Evolutionary conservation across 129 eudicot species (phyloP).

Genomic region (Artemisia tridentata): DNA sequence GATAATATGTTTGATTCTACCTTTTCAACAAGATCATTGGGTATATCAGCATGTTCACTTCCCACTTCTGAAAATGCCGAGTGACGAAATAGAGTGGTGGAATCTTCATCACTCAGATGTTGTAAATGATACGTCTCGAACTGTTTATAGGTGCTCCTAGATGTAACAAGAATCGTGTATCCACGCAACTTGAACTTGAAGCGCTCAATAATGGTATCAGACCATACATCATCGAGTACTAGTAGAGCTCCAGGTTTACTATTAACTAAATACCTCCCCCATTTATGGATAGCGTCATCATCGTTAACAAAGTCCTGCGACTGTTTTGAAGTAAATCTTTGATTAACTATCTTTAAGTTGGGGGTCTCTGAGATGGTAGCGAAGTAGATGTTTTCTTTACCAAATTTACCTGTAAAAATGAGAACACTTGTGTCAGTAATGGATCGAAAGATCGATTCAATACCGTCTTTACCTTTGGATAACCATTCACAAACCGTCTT

Average conservation of each 20-base stretch:
- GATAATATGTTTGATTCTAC: not conserved
- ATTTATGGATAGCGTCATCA: conserved; percentile 17
- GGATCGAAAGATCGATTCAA: not conserved
- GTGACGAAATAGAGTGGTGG: conserved; percentile 24
- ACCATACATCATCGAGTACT: conserved; percentile 36
- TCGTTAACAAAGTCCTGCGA: not conserved
- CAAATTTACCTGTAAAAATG: not conserved
- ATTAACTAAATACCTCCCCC: conserved; percentile 22
- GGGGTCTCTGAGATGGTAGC: conserved; percentile 10
- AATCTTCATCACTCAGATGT: conserved; percentile 21
- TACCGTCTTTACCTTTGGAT: too few relatives aligned
- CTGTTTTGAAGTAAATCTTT: not conserved
- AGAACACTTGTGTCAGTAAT: not conserved
- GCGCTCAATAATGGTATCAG: conserved; percentile 21
- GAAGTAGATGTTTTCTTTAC: not conserved
- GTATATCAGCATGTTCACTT: conserved; percentile 10
- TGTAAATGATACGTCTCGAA: conserved; percentile 19
- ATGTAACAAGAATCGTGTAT: conserved; percentile 41
- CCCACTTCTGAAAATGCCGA: conserved; percentile 21
- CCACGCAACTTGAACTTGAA: conserved; percentile 19
- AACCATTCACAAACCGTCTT: too few relatives aligned
- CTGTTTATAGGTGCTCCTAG: not conserved
- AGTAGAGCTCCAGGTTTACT: not conserved
- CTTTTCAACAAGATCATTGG: conserved; percentile 5
- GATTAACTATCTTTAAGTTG: not conserved